A percentile compares a stretch with the other conserved stretches of the same genome.
Conservation (phyloP, 2,329 filamentous ascomycete species). For the Fusarium transvaalense region DNA sequence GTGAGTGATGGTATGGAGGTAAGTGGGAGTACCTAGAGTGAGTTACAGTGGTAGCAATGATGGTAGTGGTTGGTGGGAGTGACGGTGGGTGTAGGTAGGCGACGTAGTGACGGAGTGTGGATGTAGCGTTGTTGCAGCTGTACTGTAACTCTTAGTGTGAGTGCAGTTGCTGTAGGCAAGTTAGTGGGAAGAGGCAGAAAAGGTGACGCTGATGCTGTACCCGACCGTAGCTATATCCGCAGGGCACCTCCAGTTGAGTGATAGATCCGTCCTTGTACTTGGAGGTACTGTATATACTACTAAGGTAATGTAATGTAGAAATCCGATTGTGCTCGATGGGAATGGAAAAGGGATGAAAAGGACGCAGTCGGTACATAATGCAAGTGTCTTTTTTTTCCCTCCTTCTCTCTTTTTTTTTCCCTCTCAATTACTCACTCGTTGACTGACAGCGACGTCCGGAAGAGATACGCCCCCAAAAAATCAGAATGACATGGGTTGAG, state of each 20-base stretch:
- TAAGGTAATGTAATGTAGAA: too few relatives aligned
- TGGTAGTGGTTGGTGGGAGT: slow-evolving; percentile 42
- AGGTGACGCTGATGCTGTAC: slow-evolving; percentile 45
- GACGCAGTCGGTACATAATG: slow-evolving; percentile 21
- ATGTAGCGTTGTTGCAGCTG: slow-evolving; percentile 25
- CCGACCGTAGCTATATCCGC: slow-evolving; percentile 49
- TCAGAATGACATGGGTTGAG: slow-evolving; percentile 37
- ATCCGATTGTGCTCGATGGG: slow-evolving; percentile 1
- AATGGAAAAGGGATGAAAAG: not conserved
- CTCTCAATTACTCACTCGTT: not conserved
- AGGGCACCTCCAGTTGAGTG: slow-evolving; percentile 11
- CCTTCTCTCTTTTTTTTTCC: not conserved
- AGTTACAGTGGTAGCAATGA: slow-evolving; percentile 23
- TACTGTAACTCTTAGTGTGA: slow-evolving; percentile 13
- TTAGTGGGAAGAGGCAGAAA: slow-evolving; percentile 24
- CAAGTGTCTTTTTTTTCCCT: slow-evolving; percentile 8
- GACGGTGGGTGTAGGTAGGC: slow-evolving; percentile 43
- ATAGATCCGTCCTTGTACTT: not conserved
- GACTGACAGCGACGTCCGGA: slow-evolving; percentile 17
- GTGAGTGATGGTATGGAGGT: slow-evolving; percentile 25
- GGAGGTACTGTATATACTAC: not conserved
- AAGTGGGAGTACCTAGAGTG: slow-evolving; percentile 9
- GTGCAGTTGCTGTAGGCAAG: slow-evolving; percentile 3
- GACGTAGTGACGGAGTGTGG: slow-evolving; percentile 41
- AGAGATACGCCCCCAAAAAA: slow-evolving; percentile 34